phyloP scores from a whole-genome alignment of 2,329 filamentous ascomycete genomes.

The Aspergillus pseudotamarii region DNA sequence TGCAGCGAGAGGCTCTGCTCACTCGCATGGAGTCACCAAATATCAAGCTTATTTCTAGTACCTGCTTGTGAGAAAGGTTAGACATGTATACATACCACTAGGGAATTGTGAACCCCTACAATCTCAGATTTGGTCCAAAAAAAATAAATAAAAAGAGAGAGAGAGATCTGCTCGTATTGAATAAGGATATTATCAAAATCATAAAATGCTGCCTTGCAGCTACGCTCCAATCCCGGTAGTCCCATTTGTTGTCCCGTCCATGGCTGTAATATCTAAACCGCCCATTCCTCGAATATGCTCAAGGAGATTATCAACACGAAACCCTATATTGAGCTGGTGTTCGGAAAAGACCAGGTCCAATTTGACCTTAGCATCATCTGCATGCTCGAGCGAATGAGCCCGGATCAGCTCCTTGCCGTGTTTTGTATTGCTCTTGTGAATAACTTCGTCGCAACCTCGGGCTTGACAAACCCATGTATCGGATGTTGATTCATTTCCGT shows the following conservation, averaged over 20 bases:
- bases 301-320: constrained; percentile 37
- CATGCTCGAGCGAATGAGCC: constrained; percentile 39
- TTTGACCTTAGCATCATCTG: constrained; percentile 39
- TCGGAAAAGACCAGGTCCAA: constrained; percentile 40
- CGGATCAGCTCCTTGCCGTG: constrained; percentile 35
- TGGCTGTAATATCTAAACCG: constrained; percentile 20
- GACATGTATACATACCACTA: neutral
- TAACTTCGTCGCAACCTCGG: constrained; percentile 34
- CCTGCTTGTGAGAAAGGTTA: too few species aligned
- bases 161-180: neutral
- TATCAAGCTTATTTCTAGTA: too few species aligned
- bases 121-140: neutral
- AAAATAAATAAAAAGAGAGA: too few species aligned
- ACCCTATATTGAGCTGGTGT: constrained; percentile 36
- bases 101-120: neutral
- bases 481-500: constrained; percentile 21
- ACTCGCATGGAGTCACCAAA: too few species aligned
- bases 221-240: neutral
- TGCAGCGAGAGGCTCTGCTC: too few species aligned
- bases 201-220: neutral
- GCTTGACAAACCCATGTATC: constrained; percentile 41
- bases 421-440: constrained; percentile 36
- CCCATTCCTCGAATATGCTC: constrained; percentile 35
- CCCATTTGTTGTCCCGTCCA: constrained; percentile 18
- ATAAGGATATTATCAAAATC: constrained; percentile 6